Conservation (phyloP, 257 asterid genomes). For the Capsicum rhomboideum region DNA sequence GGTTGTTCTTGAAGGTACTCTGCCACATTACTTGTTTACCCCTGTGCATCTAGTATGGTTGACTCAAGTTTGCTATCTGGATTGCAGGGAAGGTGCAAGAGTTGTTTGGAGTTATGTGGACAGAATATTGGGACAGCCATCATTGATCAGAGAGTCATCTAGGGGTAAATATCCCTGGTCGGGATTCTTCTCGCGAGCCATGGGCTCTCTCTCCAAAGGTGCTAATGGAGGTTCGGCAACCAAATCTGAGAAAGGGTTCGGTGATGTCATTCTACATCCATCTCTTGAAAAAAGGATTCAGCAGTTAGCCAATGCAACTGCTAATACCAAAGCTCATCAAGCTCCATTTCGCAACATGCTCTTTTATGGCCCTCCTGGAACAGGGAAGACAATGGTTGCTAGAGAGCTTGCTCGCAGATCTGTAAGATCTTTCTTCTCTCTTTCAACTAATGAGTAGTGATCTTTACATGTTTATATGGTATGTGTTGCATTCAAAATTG, state of each 20-base stretch:
- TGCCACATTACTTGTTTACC: background rate
- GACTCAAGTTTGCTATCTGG: conserved; percentile 3
- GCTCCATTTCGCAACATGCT: conserved; percentile 97
- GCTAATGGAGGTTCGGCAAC: conserved; percentile 31
- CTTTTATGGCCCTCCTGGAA: conserved; percentile 95
- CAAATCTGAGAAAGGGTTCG: conserved; percentile 51
- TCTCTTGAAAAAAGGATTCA: conserved; percentile 72
- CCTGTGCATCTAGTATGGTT: background rate
- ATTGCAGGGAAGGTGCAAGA: conserved; percentile 88
- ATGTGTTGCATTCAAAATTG: background rate
- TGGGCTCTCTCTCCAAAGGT: conserved; percentile 38
- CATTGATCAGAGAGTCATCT: conserved; percentile 93
- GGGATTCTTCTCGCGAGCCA: conserved; percentile 52
- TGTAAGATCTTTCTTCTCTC: conserved; percentile 31
- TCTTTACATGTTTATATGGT: background rate
- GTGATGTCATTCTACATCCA: conserved; percentile 83
- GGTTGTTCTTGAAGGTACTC: background rate
- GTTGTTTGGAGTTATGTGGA: conserved; percentile 96
- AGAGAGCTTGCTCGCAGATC: conserved; percentile 95
- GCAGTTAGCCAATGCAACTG: conserved; percentile 78
- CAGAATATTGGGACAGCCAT: conserved; percentile 93
- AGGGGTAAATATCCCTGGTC: conserved; percentile 97
- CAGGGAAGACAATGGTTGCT: conserved; percentile 99
- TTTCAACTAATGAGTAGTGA: background rate
- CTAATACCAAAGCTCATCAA: conserved; percentile 78